A percentile compares a stretch with the other conserved stretches of the same genome.
phyloP scores from a whole-genome alignment of 2,329 filamentous ascomycete genomes.

The Alternaria sp. region DNA sequence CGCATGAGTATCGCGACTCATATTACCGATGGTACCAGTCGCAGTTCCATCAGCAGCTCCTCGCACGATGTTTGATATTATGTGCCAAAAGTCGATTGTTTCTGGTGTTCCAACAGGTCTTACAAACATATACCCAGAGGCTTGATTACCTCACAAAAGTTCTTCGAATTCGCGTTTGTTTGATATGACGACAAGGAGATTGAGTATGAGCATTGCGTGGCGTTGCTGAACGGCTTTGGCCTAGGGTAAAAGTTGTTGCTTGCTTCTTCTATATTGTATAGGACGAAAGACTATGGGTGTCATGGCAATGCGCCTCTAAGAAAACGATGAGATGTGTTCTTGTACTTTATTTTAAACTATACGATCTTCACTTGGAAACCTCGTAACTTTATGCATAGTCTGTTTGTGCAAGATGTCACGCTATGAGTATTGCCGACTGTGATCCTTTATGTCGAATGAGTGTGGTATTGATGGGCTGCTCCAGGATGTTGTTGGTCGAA shows the following conservation, averaged over 20 bases:
- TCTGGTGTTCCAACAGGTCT: slow-evolving; percentile 12
- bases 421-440: background rate
- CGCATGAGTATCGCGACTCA: slow-evolving; percentile 48
- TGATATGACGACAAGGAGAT: background rate
- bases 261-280: background rate
- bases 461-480: background rate
- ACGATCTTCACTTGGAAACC: background rate
- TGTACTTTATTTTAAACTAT: background rate
- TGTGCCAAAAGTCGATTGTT: slow-evolving; percentile 16
- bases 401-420: background rate
- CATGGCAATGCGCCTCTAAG: background rate
- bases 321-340: background rate
- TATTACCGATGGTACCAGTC: slow-evolving; percentile 48
- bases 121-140: slow-evolving; percentile 12
- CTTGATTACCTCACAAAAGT: slow-evolving; percentile 15
- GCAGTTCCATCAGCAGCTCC: slow-evolving; percentile 48
- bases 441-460: background rate
- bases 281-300: background rate
- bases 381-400: background rate
- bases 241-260: background rate
- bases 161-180: background rate
- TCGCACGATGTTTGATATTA: slow-evolving; percentile 39
- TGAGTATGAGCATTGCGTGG: slow-evolving; percentile 11
- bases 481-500: background rate
- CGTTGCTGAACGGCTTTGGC: background rate